Percentiles rank a stretch among this genome's conserved stretches.
Evolutionary conservation across 176 grass and related monocot species (phyloP).

Genomic region (Cenchrus fungigraminus): DNA sequence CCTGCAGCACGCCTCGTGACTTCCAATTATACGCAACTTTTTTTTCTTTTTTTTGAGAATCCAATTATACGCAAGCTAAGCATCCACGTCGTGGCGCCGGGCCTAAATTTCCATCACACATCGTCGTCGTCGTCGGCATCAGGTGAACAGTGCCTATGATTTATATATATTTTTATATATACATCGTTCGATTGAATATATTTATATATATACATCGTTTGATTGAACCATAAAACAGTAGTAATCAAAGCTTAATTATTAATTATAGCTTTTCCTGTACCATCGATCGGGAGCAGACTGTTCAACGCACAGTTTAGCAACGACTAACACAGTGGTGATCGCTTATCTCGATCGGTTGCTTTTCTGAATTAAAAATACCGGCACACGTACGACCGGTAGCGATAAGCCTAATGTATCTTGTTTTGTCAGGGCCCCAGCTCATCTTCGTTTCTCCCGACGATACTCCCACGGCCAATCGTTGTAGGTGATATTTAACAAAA

Average conservation of each 20-base stretch:
- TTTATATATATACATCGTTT: not conserved
- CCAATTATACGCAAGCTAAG: constrained; percentile 28
- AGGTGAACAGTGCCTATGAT: not conserved
- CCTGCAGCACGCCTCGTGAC: not conserved
- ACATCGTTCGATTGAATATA: not conserved
- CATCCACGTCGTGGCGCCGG: not conserved
- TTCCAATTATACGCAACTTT: constrained; percentile 29
- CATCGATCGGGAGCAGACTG: not conserved
- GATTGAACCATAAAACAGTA: not conserved
- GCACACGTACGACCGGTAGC: not conserved
- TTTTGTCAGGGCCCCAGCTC: constrained; percentile 9
- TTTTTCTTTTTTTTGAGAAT: not conserved
- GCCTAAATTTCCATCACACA: not conserved
- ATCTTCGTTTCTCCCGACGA: constrained; percentile 7
- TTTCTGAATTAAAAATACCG: not conserved
- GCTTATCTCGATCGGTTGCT: not conserved
- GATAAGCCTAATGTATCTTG: constrained; percentile 31
- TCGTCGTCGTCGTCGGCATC: not conserved
- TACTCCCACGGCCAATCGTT: not conserved
- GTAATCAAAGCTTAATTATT: not conserved
- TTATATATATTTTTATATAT: too few relatives aligned
- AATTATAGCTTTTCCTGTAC: not conserved
- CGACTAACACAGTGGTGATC: constrained; percentile 2
- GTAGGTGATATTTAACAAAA: too few relatives aligned
- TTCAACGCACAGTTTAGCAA: constrained; percentile 20